phyloP scores from a whole-genome alignment of 805 yeast species.

The Candida insectorum region DNA sequence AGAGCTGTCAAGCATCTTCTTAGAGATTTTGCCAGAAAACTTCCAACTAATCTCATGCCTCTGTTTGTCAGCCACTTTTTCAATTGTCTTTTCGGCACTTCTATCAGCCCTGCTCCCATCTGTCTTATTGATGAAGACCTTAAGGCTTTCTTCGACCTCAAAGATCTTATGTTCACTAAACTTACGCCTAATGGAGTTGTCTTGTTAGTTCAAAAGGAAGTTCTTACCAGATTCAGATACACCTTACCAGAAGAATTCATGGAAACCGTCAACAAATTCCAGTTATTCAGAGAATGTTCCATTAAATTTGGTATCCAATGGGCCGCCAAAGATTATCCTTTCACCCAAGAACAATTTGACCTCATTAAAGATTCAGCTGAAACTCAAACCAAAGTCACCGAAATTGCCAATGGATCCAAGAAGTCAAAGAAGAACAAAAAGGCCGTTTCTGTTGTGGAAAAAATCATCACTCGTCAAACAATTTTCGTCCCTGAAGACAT shows the following conservation, averaged over 20 bases:
- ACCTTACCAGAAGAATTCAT: constrained; percentile 51
- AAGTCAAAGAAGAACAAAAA: constrained; percentile 25
- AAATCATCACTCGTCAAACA: constrained; percentile 23
- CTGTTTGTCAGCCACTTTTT: constrained; percentile 65
- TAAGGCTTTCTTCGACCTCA: constrained; percentile 38
- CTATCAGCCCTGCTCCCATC: constrained; percentile 37
- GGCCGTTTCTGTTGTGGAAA: constrained; percentile 12
- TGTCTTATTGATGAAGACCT: constrained; percentile 41
- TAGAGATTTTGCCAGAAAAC: constrained; percentile 40
- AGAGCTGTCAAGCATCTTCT: constrained; percentile 77
- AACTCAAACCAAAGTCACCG: constrained; percentile 12
- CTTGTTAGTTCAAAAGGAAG: constrained; percentile 49
- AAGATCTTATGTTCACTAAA: constrained; percentile 39
- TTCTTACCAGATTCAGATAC: constrained; percentile 61
- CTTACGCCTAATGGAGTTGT: constrained; percentile 47
- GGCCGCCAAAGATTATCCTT: constrained; percentile 49
- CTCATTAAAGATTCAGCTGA: constrained; percentile 17
- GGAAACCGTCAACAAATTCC: constrained; percentile 28
- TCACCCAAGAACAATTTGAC: constrained; percentile 42
- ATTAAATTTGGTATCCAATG: constrained; percentile 85
- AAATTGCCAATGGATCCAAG: constrained; percentile 14
- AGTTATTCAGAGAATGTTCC: constrained; percentile 68
- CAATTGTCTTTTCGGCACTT: constrained; percentile 61
- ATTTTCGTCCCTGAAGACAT: constrained; percentile 63
- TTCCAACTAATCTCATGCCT: constrained; percentile 57